Evolutionary conservation across 2,329 filamentous ascomycete species (phyloP).

Genomic region (Nemania sp.): DNA sequence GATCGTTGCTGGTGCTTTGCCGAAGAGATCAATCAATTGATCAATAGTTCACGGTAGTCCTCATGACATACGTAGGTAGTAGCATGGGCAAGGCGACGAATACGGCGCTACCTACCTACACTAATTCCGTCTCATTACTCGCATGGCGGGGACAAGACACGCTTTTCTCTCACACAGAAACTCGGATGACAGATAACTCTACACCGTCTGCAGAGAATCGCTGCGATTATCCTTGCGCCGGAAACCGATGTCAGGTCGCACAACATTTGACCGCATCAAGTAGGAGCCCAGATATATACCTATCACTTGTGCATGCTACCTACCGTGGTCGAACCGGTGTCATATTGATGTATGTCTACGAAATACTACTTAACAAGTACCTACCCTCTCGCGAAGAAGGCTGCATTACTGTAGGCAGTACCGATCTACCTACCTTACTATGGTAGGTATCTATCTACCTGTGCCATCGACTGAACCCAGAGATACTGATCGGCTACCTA

Average conservation of each 20-base stretch:
- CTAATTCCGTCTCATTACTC: not conserved
- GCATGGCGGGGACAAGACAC: not conserved
- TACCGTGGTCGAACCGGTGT: too few species aligned
- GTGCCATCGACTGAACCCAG: too few species aligned
- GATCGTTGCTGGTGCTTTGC: not conserved
- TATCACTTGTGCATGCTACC: too few species aligned
- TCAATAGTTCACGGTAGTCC: not conserved
- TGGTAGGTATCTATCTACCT: too few species aligned
- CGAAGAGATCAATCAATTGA: not conserved
- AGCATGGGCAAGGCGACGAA: not conserved
- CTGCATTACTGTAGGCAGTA: too few species aligned
- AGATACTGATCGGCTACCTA: too few species aligned
- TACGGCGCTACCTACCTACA: not conserved
- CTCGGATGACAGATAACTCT: conserved; percentile 5
- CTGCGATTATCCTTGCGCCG: conserved; percentile 14
- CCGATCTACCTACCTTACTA: too few species aligned
- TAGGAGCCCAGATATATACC: too few species aligned
- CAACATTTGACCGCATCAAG: not conserved
- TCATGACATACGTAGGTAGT: too few species aligned
- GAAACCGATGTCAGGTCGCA: conserved; percentile 20
- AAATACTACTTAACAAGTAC: too few species aligned
- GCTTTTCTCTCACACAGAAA: conserved; percentile 1
- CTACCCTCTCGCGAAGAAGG: too few species aligned
- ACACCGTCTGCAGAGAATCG: conserved; percentile 2
- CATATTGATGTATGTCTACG: too few species aligned